phyloP scores from a whole-genome alignment of 1,139 yeast genomes.

The Taphrina deformans region DNA sequence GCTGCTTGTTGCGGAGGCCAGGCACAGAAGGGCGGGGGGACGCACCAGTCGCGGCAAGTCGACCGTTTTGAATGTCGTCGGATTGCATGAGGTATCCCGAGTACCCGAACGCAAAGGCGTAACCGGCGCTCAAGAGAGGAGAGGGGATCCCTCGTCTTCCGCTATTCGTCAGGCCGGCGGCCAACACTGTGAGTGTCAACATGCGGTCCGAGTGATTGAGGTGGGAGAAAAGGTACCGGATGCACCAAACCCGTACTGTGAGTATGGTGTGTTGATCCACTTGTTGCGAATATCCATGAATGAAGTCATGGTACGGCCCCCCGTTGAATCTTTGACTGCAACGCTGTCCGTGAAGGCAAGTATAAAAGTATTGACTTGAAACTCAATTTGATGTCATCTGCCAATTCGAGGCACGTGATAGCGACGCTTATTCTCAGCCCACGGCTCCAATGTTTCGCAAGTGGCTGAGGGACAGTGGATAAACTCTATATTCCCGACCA shows the following conservation, averaged over 20 bases:
- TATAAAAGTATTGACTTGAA: too few species aligned
- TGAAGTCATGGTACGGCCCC: constrained; percentile 4
- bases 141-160: constrained; percentile 15
- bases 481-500: too few species aligned
- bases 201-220: not conserved
- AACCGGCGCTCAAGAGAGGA: constrained; percentile 10
- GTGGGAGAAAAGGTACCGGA: not conserved
- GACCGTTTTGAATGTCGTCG: constrained; percentile 7
- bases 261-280: constrained; percentile 8
- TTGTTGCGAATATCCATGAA: constrained; percentile 7
- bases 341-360: too few species aligned
- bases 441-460: not conserved
- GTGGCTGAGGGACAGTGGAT: too few species aligned
- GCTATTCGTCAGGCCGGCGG: constrained; percentile 17
- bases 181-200: not conserved
- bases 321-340: not conserved
- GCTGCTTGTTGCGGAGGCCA: not conserved
- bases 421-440: not conserved
- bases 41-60: constrained; percentile 14
- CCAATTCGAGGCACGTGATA: not conserved
- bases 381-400: not conserved
- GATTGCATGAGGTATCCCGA: constrained; percentile 8
- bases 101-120: constrained; percentile 24
- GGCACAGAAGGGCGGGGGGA: not conserved
- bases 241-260: constrained; percentile 16